A percentile compares a stretch with the other conserved stretches of the same genome.
phyloP scores from a whole-genome alignment of 805 yeast species.

The Candida patagonica region DNA sequence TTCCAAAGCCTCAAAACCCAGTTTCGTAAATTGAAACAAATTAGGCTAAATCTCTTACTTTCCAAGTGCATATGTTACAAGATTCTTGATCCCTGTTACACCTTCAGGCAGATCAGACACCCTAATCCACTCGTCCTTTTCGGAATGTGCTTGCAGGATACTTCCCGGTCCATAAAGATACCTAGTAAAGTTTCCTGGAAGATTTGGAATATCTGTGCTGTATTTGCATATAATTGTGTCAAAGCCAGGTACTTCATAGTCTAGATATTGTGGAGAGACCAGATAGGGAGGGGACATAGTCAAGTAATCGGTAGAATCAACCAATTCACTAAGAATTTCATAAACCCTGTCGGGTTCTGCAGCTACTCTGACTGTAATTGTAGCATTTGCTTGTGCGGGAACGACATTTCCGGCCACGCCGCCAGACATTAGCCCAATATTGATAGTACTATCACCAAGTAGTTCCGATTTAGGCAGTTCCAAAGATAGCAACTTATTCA shows the following conservation, averaged over 20 bases:
- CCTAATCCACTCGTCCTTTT: constrained; percentile 40
- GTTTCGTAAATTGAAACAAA: too few species aligned
- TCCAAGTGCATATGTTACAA: constrained; percentile 24
- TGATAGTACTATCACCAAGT: constrained; percentile 54
- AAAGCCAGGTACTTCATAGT: constrained; percentile 57
- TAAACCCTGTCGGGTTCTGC: constrained; percentile 34
- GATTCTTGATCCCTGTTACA: constrained; percentile 43
- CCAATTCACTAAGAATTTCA: constrained; percentile 29
- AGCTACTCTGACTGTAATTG: constrained; percentile 46
- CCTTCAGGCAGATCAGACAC: constrained; percentile 39
- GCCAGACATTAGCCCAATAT: constrained; percentile 47
- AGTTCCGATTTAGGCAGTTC: constrained; percentile 43
- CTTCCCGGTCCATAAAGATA: constrained; percentile 63
- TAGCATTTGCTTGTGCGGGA: constrained; percentile 48
- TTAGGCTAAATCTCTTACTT: too few species aligned
- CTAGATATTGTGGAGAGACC: constrained; percentile 39
- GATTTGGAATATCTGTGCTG: constrained; percentile 44
- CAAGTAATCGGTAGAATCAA: constrained; percentile 22
- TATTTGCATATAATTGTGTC: constrained; percentile 43
- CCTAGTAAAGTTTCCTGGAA: constrained; percentile 32
- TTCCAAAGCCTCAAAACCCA: too few species aligned
- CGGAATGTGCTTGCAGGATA: constrained; percentile 52
- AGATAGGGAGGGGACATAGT: constrained; percentile 15
- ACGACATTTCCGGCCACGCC: constrained; percentile 61
- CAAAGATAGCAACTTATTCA: constrained; percentile 36